These are phyloP conservation scores for Hericium rajendrae DNA, from an alignment of 768 basidiomycete genomes.

Conservation along the genomic window DNA sequence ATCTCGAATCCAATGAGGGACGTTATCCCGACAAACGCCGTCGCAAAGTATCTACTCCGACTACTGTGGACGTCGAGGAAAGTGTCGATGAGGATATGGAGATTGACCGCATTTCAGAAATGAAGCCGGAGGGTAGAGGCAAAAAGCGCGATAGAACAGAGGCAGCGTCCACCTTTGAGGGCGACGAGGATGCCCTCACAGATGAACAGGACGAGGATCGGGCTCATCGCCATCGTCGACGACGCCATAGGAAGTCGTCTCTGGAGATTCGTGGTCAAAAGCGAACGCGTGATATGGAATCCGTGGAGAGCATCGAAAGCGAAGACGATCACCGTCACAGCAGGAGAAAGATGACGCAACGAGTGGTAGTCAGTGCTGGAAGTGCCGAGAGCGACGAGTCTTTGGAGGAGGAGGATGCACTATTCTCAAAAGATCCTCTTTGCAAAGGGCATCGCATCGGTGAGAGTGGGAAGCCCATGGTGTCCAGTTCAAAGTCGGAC, in stretches of 20 bases:
- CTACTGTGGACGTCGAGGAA: conserved; percentile 2
- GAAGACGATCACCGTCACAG: conserved; percentile 31
- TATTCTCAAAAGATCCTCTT: conserved; percentile 38
- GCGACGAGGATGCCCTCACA: conserved; percentile 39
- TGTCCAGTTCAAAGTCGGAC: conserved; percentile 59
- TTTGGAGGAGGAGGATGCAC: conserved; percentile 31
- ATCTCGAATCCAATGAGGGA: conserved; percentile 7
- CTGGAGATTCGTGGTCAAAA: conserved; percentile 46
- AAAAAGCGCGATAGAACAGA: conserved; percentile 73
- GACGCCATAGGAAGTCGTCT: conserved; percentile 49
- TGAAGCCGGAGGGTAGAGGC: conserved; percentile 29
- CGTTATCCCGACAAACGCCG: conserved; percentile 12
- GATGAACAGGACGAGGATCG: conserved; percentile 31
- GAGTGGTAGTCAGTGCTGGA: conserved; percentile 39
- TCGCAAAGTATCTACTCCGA: conserved; percentile 12
- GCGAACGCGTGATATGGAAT: conserved; percentile 49
- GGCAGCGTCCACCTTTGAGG: conserved; percentile 62
- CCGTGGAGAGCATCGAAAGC: conserved; percentile 19
- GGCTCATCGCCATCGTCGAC: conserved; percentile 34
- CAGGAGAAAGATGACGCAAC: conserved; percentile 33
- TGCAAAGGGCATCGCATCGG: conserved; percentile 53
- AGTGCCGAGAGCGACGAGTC: conserved; percentile 35
- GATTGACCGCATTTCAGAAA: conserved; percentile 29
- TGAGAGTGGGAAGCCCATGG: conserved; percentile 69
- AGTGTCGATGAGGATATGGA: conserved; percentile 31